Evolutionary conservation across 202 grass and related monocot genomes (phyloP).

Genomic region (Panicum virgatum): DNA sequence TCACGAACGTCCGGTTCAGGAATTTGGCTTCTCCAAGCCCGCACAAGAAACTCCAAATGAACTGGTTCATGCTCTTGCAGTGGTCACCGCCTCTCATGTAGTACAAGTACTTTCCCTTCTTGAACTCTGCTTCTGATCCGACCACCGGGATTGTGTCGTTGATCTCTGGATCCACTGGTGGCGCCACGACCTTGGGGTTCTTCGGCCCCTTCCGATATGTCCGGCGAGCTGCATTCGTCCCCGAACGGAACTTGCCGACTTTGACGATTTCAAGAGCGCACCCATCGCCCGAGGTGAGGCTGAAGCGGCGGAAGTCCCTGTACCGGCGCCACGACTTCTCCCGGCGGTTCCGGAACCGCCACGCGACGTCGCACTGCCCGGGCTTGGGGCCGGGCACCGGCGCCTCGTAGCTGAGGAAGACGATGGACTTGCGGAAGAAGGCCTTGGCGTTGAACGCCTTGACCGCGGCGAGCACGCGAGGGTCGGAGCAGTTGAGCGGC

Average conservation of each 20-base stretch:
- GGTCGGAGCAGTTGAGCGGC: conserved; percentile 87
- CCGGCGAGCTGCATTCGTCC: conserved; percentile 67
- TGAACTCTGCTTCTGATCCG: conserved; percentile 85
- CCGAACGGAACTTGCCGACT: conserved; percentile 88
- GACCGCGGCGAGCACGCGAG: conserved; percentile 72
- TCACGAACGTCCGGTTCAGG: conserved; percentile 94
- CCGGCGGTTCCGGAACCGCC: conserved; percentile 81
- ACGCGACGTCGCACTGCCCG: conserved; percentile 76
- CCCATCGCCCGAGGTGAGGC: conserved; percentile 48
- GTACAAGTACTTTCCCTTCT: conserved; percentile 74
- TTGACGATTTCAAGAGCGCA: conserved; percentile 56
- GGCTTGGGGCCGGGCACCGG: conserved; percentile 57
- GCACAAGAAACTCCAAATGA: conserved; percentile 93
- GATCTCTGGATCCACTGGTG: conserved; percentile 68
- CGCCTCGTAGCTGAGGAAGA: conserved; percentile 84
- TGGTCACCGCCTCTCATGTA: conserved; percentile 90
- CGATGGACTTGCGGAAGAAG: conserved; percentile 67
- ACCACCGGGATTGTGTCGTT: conserved; percentile 85
- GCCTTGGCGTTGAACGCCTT: conserved; percentile 74
- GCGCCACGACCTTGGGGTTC: background rate
- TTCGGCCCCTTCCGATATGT: conserved; percentile 17
- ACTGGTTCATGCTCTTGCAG: conserved; percentile 99
- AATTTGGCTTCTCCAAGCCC: conserved; percentile 97
- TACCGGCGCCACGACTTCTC: conserved; percentile 97
- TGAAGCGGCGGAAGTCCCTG: conserved; percentile 84